Evolutionary conservation across 2,329 filamentous ascomycete species (phyloP), one percentile per base, ranked within the genome.

Genomic region (Hypomyces perniciosus): DNA sequence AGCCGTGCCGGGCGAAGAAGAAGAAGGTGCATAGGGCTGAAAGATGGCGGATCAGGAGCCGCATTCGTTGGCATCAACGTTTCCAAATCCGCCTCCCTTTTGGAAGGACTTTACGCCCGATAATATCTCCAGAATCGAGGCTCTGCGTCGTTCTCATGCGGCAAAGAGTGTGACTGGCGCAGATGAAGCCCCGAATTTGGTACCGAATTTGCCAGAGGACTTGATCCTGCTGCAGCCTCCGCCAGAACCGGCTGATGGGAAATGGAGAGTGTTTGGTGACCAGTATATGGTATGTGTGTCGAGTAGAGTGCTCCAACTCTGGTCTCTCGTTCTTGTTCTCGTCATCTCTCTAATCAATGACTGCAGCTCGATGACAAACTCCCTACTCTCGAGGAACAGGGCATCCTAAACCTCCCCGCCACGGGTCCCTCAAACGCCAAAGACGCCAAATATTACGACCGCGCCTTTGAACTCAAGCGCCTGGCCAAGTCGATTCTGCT

Each of bases 31-130:
- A 27, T 31, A 52, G 45, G 45, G 45, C 35, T 29, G 51, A 54
- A 57, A 48, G 40, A 89, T 88, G 85, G 81, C 80, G 52, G 83
- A 72, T 47, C 73, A 76, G 53, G 72, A 72, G 52, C 63, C 70
- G 8, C 66, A 68, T 34, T 72, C 74, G 43, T 68, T 78, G 60
- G 77, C 83, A 28, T 82, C 86, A 27, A 82, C 85, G 38, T 96
- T 90, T 65, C 92, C 93, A 27, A 82, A 86, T 47, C 93, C 93
- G 28, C 93, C 93, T 28, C 84, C 86, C 1, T 95, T 96, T 72
- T 97, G 88, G 84, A 85, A 86, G 59, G 79, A 88, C 66, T 97
- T 97, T 70, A 96, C 89, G 0, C 68, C 82, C 3, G 81, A 86
- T 29, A 95, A 92, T 63, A 62, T 88, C 47, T 70, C 80, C 10